Evolutionary conservation across 129 eudicot genomes (phyloP).

Genomic region (Lactuca sativa): DNA sequence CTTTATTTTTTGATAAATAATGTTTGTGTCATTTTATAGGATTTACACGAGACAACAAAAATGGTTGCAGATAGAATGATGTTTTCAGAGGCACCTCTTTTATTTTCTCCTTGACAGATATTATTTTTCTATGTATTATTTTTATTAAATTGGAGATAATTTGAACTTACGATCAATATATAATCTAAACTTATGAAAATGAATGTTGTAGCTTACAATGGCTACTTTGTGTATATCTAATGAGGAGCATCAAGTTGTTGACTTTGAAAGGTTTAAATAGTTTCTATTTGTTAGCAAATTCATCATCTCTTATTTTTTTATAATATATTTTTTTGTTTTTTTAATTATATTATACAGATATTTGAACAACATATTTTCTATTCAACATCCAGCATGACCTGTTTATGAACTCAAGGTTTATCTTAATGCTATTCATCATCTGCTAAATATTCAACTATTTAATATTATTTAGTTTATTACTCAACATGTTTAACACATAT

Average conservation of each 20-base stretch:
- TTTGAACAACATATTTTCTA: slow-evolving; percentile 52
- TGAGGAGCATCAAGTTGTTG: slow-evolving; percentile 52
- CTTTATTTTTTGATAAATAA: not conserved
- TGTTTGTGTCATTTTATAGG: slow-evolving; percentile 24
- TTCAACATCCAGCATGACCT: slow-evolving; percentile 58
- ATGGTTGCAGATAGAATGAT: slow-evolving; percentile 77
- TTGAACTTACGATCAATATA: too few species aligned
- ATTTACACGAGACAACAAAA: slow-evolving; percentile 61
- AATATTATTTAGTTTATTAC: too few species aligned
- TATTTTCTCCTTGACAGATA: slow-evolving; percentile 97
- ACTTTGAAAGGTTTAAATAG: slow-evolving; percentile 69
- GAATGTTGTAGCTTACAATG: slow-evolving; percentile 67
- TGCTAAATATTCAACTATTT: slow-evolving; percentile 39
- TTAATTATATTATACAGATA: slow-evolving; percentile 43
- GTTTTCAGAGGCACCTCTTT: slow-evolving; percentile 92
- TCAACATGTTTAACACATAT: not conserved
- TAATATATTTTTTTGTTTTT: too few species aligned
- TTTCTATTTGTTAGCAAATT: not conserved
- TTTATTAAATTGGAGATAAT: too few species aligned
- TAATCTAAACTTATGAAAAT: too few species aligned
- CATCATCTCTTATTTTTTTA: slow-evolving; percentile 4
- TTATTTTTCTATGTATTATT: not conserved
- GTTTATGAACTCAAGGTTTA: slow-evolving; percentile 52
- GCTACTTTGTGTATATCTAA: slow-evolving; percentile 81
- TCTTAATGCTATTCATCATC: slow-evolving; percentile 58